Evolutionary conservation across 2,329 filamentous ascomycete genomes (phyloP), one percentile per base, ranked within the genome.

Genomic region (Pseudogymnoascus pannorum): DNA sequence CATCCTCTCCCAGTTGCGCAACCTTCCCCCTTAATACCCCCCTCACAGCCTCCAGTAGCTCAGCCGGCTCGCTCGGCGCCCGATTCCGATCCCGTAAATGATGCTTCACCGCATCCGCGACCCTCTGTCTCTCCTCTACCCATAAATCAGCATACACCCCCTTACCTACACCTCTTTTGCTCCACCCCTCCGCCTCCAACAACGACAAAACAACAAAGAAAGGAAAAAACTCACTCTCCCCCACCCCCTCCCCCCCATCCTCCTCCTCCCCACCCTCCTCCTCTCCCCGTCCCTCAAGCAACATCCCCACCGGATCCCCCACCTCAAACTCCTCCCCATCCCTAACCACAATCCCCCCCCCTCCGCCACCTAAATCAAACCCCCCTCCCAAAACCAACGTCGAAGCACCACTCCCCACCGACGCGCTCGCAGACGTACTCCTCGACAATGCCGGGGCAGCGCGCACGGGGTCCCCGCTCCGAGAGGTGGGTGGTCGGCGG

Each of bases 1-100:
- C 89, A 70, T 96, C 92, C 58, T 94, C 89, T 20, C 89, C 82
- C 58, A 96, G 75, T 12, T 87, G 85, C 14, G 84, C 82, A 2
- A 92, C 87, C 71, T 91, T 91, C 62, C 84, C 84, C 66, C 84
- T 80, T 60, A 95, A 76, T 72, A 87, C 92, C 33, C 85, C 82
- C 65, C 84, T 83, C 57, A 92, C 82, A 20, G 85, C 81, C 65
- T 88, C 85, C 24, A 91, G 77, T 3, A 92, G 79, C 73, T 92
- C 89, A 86, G 87, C 85, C 58, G 85, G 82, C 65, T 88, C 86
- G 67, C 83, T 84, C 8, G 84, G 79, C 57, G 80, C 75, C 57
- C 77, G 75, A 67, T 78, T 80, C 64, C 80, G 78, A 66, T 80
- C 80, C 61, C 82, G 77, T 66, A 82, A 80, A 69, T 86, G 82